A percentile compares a stretch with the other conserved stretches of the same genome.
These are phyloP conservation scores for Fraxinus cuspidata DNA, from an alignment of 257 asterid genomes.

Conservation along the genomic window DNA sequence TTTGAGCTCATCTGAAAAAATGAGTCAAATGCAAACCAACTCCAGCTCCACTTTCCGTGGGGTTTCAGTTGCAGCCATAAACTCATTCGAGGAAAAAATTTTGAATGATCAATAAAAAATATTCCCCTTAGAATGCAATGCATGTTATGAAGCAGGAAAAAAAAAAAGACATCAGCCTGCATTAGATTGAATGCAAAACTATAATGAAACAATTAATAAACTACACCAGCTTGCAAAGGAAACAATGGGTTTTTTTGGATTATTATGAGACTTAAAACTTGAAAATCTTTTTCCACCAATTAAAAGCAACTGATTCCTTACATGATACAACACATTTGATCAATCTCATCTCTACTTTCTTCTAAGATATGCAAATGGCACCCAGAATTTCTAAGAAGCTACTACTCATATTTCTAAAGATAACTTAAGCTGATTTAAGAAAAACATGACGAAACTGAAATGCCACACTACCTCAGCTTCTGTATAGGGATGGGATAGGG, in stretches of 20 bases:
- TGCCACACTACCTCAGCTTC: background rate
- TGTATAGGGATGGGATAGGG: constrained; percentile 18
- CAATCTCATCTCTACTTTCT: background rate
- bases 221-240: background rate
- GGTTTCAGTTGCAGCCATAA: background rate
- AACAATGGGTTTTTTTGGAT: background rate
- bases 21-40: background rate
- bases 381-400: background rate
- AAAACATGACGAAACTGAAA: background rate
- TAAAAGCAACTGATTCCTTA: background rate
- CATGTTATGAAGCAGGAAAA: background rate
- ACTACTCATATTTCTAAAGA: background rate
- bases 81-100: background rate
- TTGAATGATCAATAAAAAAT: background rate
- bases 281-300: background rate
- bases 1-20: background rate
- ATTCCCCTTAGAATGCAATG: background rate
- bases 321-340: background rate
- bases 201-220: background rate
- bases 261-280: background rate
- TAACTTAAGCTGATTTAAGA: background rate
- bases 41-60: background rate
- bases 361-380: background rate
- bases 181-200: background rate
- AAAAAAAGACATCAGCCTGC: background rate